Evolutionary conservation across 2,329 filamentous ascomycete genomes (phyloP).

Genomic region (Trichophyton rubrum): DNA sequence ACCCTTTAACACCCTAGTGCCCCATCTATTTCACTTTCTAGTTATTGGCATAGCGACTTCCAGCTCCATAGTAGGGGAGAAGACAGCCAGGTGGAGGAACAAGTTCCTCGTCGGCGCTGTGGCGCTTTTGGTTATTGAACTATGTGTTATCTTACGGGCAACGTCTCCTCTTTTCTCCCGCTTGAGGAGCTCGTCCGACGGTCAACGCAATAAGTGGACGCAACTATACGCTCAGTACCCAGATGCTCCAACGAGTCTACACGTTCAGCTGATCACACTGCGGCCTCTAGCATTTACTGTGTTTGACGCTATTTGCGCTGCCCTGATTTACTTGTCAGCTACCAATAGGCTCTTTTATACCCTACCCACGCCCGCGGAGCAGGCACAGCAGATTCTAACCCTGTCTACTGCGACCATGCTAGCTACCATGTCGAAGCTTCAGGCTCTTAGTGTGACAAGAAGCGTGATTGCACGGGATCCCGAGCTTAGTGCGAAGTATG

Average conservation of each 20-base stretch:
- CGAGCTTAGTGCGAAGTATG: conserved; percentile 51
- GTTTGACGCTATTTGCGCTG: conserved; percentile 52
- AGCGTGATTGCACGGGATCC: conserved; percentile 69
- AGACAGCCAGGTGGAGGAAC: conserved; percentile 56
- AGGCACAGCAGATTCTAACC: conserved; percentile 28
- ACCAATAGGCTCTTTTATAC: conserved; percentile 67
- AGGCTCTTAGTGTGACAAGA: conserved; percentile 59
- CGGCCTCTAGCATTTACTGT: conserved; percentile 53
- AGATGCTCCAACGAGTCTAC: conserved; percentile 20
- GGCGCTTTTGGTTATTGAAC: conserved; percentile 49
- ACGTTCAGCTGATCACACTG: conserved; percentile 39
- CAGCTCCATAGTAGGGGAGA: conserved; percentile 48
- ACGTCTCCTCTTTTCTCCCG: conserved; percentile 21
- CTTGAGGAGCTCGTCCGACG: too few species aligned
- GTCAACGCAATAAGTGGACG: background rate
- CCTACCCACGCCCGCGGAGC: conserved; percentile 44
- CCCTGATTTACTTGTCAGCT: conserved; percentile 58
- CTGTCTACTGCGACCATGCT: conserved; percentile 41
- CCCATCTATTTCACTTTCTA: conserved; percentile 69
- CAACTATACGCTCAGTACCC: conserved; percentile 52
- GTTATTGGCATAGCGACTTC: conserved; percentile 64
- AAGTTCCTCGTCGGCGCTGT: conserved; percentile 53
- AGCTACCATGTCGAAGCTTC: conserved; percentile 52
- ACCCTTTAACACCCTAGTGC: conserved; percentile 52
- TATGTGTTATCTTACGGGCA: conserved; percentile 48